These are phyloP conservation scores for Boechera stricta DNA, from an alignment of 345 rosid genomes.

Conservation along the genomic window DNA sequence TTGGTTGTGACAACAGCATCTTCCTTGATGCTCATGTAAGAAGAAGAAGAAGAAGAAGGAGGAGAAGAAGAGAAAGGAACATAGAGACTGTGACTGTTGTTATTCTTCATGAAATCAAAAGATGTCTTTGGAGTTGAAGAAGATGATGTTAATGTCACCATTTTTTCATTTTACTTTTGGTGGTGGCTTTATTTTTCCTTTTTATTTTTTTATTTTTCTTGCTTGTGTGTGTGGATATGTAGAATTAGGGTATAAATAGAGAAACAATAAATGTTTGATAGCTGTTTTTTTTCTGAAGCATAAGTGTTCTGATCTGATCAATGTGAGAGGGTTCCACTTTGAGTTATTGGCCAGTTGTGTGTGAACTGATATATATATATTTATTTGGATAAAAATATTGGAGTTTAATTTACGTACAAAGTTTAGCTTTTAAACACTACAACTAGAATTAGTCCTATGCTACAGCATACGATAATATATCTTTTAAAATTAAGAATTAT, in stretches of 20 bases:
- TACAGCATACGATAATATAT: no score
- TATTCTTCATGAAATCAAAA: slow-evolving; percentile 42
- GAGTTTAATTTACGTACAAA: no score
- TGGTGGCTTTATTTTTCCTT: background rate
- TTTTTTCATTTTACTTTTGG: background rate
- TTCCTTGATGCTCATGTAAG: slow-evolving; percentile 56
- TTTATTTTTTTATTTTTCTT: background rate
- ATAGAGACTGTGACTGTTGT: slow-evolving; percentile 16
- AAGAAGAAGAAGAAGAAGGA: slow-evolving; percentile 35
- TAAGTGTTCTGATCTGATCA: slow-evolving; percentile 33
- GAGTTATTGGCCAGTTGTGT: slow-evolving; percentile 39
- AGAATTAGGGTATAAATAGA: slow-evolving; percentile 37
- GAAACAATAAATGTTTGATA: slow-evolving; percentile 29
- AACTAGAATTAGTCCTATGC: no score
- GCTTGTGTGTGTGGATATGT: slow-evolving; percentile 18
- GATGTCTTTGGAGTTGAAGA: slow-evolving; percentile 46
- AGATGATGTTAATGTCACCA: slow-evolving; percentile 41
- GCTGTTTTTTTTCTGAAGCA: slow-evolving; percentile 28
- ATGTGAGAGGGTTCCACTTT: slow-evolving; percentile 40
- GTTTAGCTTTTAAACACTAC: background rate
- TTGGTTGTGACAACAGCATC: slow-evolving; percentile 46
- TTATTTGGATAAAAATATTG: background rate
- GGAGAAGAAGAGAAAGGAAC: slow-evolving; percentile 4
- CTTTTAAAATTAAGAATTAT: no score
- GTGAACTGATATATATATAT: background rate